These are phyloP conservation scores for Penicillium tannophilum DNA, from an alignment of 495 filamentous ascomycete genomes.

Conservation along the genomic window DNA sequence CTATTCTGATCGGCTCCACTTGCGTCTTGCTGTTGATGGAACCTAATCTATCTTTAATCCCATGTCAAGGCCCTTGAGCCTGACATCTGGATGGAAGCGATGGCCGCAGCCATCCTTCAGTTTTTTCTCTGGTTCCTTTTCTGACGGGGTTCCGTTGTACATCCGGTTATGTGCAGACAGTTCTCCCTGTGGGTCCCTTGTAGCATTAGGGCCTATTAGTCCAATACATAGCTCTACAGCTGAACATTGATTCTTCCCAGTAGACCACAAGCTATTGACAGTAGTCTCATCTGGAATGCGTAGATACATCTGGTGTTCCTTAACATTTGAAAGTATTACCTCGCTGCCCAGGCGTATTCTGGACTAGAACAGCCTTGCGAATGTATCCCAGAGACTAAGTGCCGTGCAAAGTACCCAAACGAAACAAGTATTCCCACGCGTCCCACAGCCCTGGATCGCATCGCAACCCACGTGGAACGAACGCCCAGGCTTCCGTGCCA, in stretches of 20 bases:
- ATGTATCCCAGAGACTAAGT: too few relatives aligned
- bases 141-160: constrained; percentile 19
- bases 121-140: constrained; percentile 4
- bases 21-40: constrained; percentile 2
- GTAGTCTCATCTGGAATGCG: too few relatives aligned
- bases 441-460: background rate
- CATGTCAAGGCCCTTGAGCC: constrained; percentile 3
- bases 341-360: too few relatives aligned
- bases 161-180: constrained; percentile 30
- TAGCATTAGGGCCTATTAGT: constrained; percentile 13
- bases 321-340: too few relatives aligned
- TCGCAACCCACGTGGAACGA: background rate
- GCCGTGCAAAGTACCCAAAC: too few relatives aligned
- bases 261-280: background rate
- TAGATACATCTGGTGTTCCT: too few relatives aligned
- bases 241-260: background rate
- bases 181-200: constrained; percentile 5
- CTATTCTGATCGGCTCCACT: constrained; percentile 1
- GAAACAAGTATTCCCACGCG: background rate
- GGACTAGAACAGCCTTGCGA: too few relatives aligned
- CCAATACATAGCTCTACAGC: constrained; percentile 15
- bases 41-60: constrained; percentile 5
- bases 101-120: constrained; percentile 8
- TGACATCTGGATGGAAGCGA: background rate
- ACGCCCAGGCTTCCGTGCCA: background rate